Base-by-base conservation (phyloP, 495 filamentous ascomycete genomes). In the Penicillium coprophilum region DNA sequence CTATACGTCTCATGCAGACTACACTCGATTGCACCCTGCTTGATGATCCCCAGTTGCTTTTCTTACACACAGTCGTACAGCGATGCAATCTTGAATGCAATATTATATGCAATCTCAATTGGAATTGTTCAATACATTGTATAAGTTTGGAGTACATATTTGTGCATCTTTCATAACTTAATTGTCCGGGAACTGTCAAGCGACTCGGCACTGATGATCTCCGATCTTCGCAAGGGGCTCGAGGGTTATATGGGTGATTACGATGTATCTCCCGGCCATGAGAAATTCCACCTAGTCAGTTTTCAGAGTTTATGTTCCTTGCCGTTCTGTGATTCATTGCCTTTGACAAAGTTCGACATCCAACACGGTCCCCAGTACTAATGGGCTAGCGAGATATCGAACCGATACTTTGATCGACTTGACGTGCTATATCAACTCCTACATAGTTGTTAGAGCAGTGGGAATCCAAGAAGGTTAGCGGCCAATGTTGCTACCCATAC, bases 1-100 rank as follows among this genome's bases (percentile, higher is more conserved):
- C 2, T 38, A 54, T 23, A 54, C 15, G 20, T 54, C 52, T 45
- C 30, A 54, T 46, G 52, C 21, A 27, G 10, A 27, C 24, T 27
- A 6, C 7, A 27, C 4, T n/a, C 34, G 15, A 11, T n/a, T 6
- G 13, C 31, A 32, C 34, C 6, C n/a, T 6, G n/a, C n/a, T 38
- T 17, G 34, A n/a, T 3, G 6, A n/a, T 17, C 15, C 17, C 15
- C 7, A 38, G 2, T 39, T 21, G 15, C 51, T 46, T 4, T 46
- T 46, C 28, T 7, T 6, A 9, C 15, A 9, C 15, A 36, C 5
- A 15, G 6, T 36, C n/a, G 8, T 9, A 36, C 32, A 39, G 7
- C 8, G 17, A 17, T 15, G 32, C 32, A 15, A 27, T 27, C 24
- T 27, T 15, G 13, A 15, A 34, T 17, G 7, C 34, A 17, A 36